Conservation (phyloP, 192 early-diverging fungal species). For the Rhizophagus clarus region DNA sequence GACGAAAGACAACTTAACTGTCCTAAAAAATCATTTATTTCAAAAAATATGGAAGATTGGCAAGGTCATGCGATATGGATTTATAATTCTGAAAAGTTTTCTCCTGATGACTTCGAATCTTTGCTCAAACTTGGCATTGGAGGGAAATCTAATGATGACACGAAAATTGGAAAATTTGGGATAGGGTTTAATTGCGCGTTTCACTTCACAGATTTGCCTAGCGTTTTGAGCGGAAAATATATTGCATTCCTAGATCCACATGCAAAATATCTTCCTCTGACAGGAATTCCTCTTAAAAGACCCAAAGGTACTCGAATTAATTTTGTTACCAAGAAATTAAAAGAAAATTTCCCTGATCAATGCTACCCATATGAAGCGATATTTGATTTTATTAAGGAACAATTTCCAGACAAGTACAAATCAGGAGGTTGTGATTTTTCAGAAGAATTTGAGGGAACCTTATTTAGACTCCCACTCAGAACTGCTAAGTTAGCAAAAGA, state of each 20-base stretch:
- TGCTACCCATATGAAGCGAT: neutral
- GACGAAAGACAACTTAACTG: neutral
- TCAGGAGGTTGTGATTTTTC: neutral
- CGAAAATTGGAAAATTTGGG: neutral
- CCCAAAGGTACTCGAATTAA: neutral
- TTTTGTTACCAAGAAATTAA: neutral
- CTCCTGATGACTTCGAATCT: constrained; percentile 7
- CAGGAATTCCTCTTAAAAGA: neutral
- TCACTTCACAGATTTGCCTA: neutral
- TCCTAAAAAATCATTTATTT: neutral
- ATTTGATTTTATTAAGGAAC: no score
- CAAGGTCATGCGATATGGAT: constrained; percentile 37
- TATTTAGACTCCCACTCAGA: neutral
- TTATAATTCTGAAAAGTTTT: constrained; percentile 32
- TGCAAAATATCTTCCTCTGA: neutral
- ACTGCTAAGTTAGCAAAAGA: neutral
- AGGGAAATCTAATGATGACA: neutral
- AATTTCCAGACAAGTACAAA: no score
- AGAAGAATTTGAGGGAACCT: neutral
- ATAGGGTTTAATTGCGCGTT: neutral
- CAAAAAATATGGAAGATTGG: constrained; percentile 18
- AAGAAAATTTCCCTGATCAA: neutral
- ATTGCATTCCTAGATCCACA: neutral
- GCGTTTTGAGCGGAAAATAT: neutral
- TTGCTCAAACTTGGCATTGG: constrained; percentile 19